These are phyloP conservation scores for Trichophyton verrucosum DNA, from an alignment of 2,329 filamentous ascomycete species.

Conservation along the genomic window DNA sequence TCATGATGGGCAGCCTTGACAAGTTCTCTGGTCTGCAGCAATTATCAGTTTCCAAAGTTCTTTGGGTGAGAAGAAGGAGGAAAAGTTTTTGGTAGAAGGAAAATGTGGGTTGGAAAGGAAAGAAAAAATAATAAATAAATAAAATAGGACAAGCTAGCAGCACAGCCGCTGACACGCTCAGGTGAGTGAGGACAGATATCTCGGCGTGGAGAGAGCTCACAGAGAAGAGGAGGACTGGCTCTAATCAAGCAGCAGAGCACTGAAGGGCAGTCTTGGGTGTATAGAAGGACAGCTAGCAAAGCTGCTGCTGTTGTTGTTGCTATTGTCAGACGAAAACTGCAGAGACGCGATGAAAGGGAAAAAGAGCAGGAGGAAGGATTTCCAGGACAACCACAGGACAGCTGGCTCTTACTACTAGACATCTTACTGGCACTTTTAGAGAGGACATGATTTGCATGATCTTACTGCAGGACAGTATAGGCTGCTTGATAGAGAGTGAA, in stretches of 20 bases:
- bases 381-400: neutral
- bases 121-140: neutral
- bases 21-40: neutral
- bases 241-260: neutral
- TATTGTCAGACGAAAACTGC: neutral
- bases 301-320: neutral
- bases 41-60: neutral
- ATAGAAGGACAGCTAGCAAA: neutral
- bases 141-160: neutral
- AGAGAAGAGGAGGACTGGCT: neutral
- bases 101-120: neutral
- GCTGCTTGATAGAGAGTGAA: neutral
- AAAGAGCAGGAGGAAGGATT: neutral
- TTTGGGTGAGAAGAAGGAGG: neutral
- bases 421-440: neutral
- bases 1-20: slow-evolving; percentile 2
- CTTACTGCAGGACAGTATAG: neutral
- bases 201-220: neutral
- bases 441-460: too few relatives aligned
- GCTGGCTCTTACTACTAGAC: neutral
- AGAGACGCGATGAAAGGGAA: neutral
- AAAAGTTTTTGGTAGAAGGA: neutral
- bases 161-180: neutral
- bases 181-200: neutral
- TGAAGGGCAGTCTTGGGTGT: neutral